phyloP scores from a whole-genome alignment of 2,329 filamentous ascomycete genomes.

The Coniella vitis region DNA sequence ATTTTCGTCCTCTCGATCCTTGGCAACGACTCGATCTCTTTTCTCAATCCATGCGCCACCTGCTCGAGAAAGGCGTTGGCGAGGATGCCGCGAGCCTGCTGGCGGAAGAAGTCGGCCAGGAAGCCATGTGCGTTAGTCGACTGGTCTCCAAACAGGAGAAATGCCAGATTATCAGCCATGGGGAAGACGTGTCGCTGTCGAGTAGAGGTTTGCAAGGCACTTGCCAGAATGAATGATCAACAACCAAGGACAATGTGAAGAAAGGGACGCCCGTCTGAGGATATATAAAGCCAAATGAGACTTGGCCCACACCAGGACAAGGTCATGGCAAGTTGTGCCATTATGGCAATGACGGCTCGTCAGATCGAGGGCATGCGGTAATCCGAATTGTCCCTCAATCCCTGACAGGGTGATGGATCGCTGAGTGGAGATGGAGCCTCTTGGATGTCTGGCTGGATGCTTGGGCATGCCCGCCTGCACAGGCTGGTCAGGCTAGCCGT shows the following conservation, averaged over 20 bases:
- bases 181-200: slow-evolving; percentile 24
- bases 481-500: slow-evolving; percentile 17
- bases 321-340: neutral
- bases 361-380: too few species aligned
- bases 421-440: slow-evolving; percentile 17
- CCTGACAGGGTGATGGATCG: neutral
- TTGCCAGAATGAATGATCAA: neutral
- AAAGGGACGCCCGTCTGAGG: slow-evolving; percentile 1
- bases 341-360: neutral
- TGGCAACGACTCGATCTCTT: slow-evolving; percentile 52
- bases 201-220: slow-evolving; percentile 7
- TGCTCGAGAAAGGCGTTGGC: slow-evolving; percentile 57
- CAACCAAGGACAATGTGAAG: neutral
- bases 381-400: slow-evolving; percentile 11
- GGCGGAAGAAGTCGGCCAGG: slow-evolving; percentile 46
- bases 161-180: slow-evolving; percentile 43
- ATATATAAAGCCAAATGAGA: slow-evolving; percentile 11
- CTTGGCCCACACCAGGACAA: neutral
- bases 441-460: slow-evolving; percentile 15
- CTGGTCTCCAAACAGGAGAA: slow-evolving; percentile 65
- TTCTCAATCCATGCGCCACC: slow-evolving; percentile 48
- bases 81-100: slow-evolving; percentile 40
- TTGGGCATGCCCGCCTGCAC: slow-evolving; percentile 25
- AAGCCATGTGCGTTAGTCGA: slow-evolving; percentile 61
- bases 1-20: slow-evolving; percentile 50